These are phyloP conservation scores for Tricholoma saponaceum DNA, from an alignment of 768 basidiomycete genomes.

Conservation along the genomic window DNA sequence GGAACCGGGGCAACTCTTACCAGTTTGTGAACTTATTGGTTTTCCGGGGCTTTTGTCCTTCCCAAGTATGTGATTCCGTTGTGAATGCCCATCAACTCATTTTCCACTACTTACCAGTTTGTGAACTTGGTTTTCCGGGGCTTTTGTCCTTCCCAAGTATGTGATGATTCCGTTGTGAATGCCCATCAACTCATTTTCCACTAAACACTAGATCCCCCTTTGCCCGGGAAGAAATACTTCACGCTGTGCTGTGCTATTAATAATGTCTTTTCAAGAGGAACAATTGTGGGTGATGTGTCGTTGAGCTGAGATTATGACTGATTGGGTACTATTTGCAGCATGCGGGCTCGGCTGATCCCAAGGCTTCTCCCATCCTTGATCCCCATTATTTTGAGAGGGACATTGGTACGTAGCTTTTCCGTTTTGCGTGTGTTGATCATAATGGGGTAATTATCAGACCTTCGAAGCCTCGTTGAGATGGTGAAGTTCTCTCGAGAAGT, in stretches of 20 bases:
- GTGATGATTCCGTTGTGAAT: neutral
- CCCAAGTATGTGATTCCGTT: constrained; percentile 8
- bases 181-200: neutral
- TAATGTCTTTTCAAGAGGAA: constrained; percentile 44
- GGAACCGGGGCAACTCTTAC: constrained; percentile 14
- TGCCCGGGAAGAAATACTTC: constrained; percentile 38
- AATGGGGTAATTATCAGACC: constrained; percentile 4
- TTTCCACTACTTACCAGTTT: constrained; percentile 9
- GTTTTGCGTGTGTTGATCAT: neutral
- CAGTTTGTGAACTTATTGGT: constrained; percentile 27
- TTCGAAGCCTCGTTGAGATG: constrained; percentile 12
- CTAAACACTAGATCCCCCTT: constrained; percentile 24
- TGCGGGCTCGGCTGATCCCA: constrained; percentile 27
- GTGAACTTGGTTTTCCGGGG: constrained; percentile 27
- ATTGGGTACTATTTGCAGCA: constrained; percentile 16
- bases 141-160: constrained; percentile 14
- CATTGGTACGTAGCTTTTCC: constrained; percentile 25
- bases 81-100: neutral
- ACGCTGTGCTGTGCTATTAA: constrained; percentile 33
- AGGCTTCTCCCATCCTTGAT: constrained; percentile 32
- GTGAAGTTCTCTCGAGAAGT: constrained; percentile 17
- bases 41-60: constrained; percentile 21
- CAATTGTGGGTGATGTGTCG: constrained; percentile 33
- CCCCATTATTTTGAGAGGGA: constrained; percentile 40
- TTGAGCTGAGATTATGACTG: neutral